Conservation (phyloP, 371 early-diverging fungal genomes). For the Enterocytospora artemiae region DNA sequence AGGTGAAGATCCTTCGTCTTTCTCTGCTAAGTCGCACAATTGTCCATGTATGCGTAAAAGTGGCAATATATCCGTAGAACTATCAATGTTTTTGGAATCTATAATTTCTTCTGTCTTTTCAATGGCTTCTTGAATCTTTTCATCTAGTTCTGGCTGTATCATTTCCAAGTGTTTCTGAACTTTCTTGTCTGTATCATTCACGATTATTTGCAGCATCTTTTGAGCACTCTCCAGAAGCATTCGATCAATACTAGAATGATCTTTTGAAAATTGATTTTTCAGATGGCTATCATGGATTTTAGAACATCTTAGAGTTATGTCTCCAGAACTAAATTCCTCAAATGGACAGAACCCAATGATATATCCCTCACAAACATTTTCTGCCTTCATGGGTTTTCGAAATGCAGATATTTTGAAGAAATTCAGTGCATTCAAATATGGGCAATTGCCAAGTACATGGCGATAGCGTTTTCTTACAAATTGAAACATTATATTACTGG, state of each 20-base stretch:
- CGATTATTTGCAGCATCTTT: not conserved
- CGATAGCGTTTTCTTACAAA: too few species aligned
- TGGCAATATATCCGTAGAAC: not conserved
- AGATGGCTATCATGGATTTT: not conserved
- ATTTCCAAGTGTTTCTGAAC: not conserved
- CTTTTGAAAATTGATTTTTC: not conserved
- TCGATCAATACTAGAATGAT: not conserved
- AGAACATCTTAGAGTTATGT: conserved; percentile 3
- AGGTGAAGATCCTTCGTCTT: not conserved
- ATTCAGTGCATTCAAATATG: too few species aligned
- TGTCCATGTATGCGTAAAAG: conserved; percentile 11
- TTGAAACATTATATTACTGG: too few species aligned
- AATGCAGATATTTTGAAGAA: too few species aligned
- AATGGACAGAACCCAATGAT: conserved; percentile 21
- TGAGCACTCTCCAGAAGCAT: not conserved
- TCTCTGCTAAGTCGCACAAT: not conserved
- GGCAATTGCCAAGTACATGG: too few species aligned
- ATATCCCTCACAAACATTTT: conserved; percentile 8
- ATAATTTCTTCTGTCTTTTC: conserved; percentile 7
- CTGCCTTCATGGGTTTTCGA: not conserved
- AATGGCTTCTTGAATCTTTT: conserved; percentile 5
- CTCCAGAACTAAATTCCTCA: conserved; percentile 7
- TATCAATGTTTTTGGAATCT: not conserved
- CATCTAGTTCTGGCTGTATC: not conserved
- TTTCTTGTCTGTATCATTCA: conserved; percentile 16